Evolutionary conservation across 768 basidiomycete genomes (phyloP), one percentile per base, ranked within the genome.

Genomic region (Crassisporium funariophilum): DNA sequence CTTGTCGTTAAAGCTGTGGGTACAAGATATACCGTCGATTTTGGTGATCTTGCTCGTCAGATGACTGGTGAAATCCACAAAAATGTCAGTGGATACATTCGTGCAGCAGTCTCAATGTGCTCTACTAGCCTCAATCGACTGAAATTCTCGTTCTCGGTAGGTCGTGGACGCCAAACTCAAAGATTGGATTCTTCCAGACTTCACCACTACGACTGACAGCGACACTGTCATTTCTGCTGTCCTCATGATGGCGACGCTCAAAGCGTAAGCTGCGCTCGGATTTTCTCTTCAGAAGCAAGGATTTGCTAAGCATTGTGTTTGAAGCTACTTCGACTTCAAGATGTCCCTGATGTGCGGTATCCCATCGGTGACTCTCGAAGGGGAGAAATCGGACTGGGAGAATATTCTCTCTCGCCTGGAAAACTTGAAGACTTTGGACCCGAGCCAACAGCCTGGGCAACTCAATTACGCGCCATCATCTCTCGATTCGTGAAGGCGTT

Each of bases 31-130:
- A 39, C 37, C 33, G 24, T 69, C 22, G 65, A 76, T 51, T 66
- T 68, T 10, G 61, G 62, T 5, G 38, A 41, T 33, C 67, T 62
- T 59, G 68, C n/a, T 33, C 50, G 22, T 47, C 55, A 61, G 23
- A 62, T 70, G 62, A 58, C 49, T 11, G 35, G 35, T 2, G 15
- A 54, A 17, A 54, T 70, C 23, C 42, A 60, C 5, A 25, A 63
- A 27, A 54, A 63, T 23, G 58, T 68, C 13, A 31, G 34, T 35
- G 4, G 4, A 5, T 35, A 15, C 33, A 15, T 6, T 24, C 22
- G 13, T 10, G 7, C 13, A 39, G 22, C 24, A 17, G 10, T 27
- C 10, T n/a, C 37, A 31, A 27, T 24, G 4, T 19, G 35, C 4
- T 3, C 24, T 27, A 10, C 35, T 49, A 36, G 35, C 34, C 13